These are phyloP conservation scores for Basidioascus undulatus DNA, from an alignment of 768 basidiomycete species.

Conservation along the genomic window DNA sequence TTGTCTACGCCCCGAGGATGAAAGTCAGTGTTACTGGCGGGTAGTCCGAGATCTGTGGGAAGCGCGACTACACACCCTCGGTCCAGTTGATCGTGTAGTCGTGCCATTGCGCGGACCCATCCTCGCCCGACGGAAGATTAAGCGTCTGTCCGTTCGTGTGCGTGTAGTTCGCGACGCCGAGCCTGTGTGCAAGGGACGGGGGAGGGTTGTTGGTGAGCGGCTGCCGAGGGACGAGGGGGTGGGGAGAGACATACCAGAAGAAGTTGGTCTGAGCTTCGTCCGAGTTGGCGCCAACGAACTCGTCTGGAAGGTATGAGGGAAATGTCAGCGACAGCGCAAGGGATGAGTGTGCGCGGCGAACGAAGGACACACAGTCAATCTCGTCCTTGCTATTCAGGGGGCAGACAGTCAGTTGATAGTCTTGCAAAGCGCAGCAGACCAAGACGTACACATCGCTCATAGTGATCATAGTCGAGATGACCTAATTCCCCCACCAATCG, in stretches of 20 bases:
- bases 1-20: too few species aligned
- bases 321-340: background rate
- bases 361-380: slow-evolving; percentile 11
- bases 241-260: slow-evolving; percentile 1
- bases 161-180: slow-evolving; percentile 4
- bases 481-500: slow-evolving; percentile 10
- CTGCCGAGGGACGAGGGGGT: background rate
- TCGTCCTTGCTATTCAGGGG: slow-evolving; percentile 10
- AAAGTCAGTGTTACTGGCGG: too few species aligned
- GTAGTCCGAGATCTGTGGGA: too few species aligned
- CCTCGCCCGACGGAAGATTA: too few species aligned
- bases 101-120: too few species aligned
- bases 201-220: background rate
- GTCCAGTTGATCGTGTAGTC: slow-evolving; percentile 6
- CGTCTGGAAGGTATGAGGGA: background rate
- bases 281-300: slow-evolving; percentile 3
- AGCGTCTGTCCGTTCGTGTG: slow-evolving; percentile 6
- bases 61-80: too few species aligned
- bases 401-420: too few species aligned
- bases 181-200: background rate
- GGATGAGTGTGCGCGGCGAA: too few species aligned
- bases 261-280: slow-evolving; percentile 6
- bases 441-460: slow-evolving; percentile 12
- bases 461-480: background rate
- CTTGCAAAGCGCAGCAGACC: background rate